Percentiles rank a stretch among this genome's conserved stretches.
These are phyloP conservation scores for Trametes cubensis DNA, from an alignment of 768 basidiomycete species.

Conservation along the genomic window DNA sequence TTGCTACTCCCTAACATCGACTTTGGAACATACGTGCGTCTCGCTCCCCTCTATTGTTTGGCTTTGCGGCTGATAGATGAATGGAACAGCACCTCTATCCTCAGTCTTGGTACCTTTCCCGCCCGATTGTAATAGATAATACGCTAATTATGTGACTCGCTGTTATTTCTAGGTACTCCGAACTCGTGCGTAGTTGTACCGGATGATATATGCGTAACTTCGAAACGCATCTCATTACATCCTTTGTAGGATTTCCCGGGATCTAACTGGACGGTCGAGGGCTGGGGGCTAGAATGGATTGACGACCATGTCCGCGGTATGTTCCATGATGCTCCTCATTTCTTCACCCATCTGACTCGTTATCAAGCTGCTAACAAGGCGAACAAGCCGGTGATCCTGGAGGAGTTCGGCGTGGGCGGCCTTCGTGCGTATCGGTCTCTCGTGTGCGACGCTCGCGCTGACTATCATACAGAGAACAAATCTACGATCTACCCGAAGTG, in stretches of 20 bases:
- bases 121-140: neutral
- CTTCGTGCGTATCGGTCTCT: conserved; percentile 38
- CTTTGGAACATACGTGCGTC: conserved; percentile 55
- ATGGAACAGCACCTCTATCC: conserved; percentile 27
- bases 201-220: neutral
- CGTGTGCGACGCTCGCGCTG: neutral
- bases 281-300: conserved; percentile 40
- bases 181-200: conserved; percentile 27
- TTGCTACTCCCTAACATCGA: conserved; percentile 54
- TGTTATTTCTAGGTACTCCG: conserved; percentile 31
- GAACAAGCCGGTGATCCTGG: conserved; percentile 36
- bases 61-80: neutral
- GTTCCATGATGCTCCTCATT: neutral
- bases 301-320: conserved; percentile 38
- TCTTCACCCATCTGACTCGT: neutral
- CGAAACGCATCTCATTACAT: neutral
- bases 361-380: conserved; percentile 47
- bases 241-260: conserved; percentile 46
- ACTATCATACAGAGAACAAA: conserved; percentile 45
- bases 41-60: neutral
- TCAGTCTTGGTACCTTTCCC: conserved; percentile 26
- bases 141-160: neutral
- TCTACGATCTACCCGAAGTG: conserved; percentile 52
- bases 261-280: conserved; percentile 47
- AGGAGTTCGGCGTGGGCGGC: conserved; percentile 40